Base-by-base conservation (phyloP, 805 yeast species). In the Teunomyces panamensis region DNA sequence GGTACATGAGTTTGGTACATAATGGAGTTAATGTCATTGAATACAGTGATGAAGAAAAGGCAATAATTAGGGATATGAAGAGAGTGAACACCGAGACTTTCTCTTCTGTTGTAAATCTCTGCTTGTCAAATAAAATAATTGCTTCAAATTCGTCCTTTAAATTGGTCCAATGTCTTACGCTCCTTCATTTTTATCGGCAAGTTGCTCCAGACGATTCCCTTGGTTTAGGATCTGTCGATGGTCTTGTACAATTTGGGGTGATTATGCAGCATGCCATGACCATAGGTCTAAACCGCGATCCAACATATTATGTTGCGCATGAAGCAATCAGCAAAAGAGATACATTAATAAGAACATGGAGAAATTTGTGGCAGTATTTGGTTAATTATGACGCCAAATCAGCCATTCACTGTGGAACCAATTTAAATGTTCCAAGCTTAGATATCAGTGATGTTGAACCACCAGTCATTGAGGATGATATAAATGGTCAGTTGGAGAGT, bases 161-260 rank as follows among this genome's bases (percentile, higher is more conserved):
- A 47, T 52, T 64, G 32, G 68, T 74, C 2, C 78, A 73, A 49
- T 48, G 64, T 3, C 58, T 71, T 46, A 53, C 65, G 9, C 58
- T 71, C 16, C 47, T 66, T 9, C 59, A 65, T 45, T 69, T 64
- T 45, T 73, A 71, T 51, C 48, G 71, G 14, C 60, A 58, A 33
- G 68, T 72, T 10, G 63, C 68, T 9, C 78, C 78, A 1, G 68
- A 69, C 46, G 77, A 74, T 52, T 63, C 71, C 47, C 73, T 64
- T 48, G 77, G 78, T 0, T 52, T 71, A 26, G 66, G 73, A 17
- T 70, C 73, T 6, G 61, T 68, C 0, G 77, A 73, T 50, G 65
- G 71, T 3, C 71, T 68, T 43, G 59, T 69, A 11, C 56, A 71
- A 17, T 63, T 72, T 42, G 74, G 75, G 0, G 59, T 65, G 2